Base-by-base conservation (phyloP, 306 rosid genomes). In the Neltuma alba region DNA sequence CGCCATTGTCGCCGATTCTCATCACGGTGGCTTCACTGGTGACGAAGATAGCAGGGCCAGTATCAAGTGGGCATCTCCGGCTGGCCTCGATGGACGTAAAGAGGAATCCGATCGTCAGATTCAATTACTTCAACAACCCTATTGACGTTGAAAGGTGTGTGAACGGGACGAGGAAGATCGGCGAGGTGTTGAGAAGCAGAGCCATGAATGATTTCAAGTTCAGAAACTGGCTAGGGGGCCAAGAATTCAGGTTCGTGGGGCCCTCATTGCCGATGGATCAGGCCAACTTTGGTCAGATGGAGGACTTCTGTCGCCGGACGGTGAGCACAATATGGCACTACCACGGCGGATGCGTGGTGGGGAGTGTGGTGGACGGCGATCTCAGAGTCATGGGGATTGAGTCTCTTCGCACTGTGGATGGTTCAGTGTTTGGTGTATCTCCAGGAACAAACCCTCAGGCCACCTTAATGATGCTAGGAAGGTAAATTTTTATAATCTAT, bases 391-490 rank as follows among this genome's bases (percentile, higher is more conserved):
- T 85, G 4, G 97, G 99, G 7, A 15, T 90, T 33, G 63, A 70
- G 55, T 85, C 95, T 0, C 90, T 94, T 66, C 85, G 99, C 9
- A 63, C 92, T 9, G 97, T 94, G 2, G 99, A 94, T 68, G 97
- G 97, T 4, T 94, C 99, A 7, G 86, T 87, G 9, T 94, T 94
- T 15, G 86, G 86, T 34, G 85, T 91, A 0, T 94, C 97, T 0
- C 98, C 97, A 0, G 98, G 98, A 62, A 94, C 97, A 11, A 94
- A 94, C 79, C 98, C 98, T 79, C 98, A 94, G 86, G 97, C 98
- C 16, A 92, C 97, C 20, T 66, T 92, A 1, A 85, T 92, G 92
- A 94, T 94, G 98, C 92, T 94, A 9, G 98, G 98, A 58, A 76
- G 98, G 93, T 88, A 75, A 70, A 63, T 4, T 12, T 9, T 21